Conservation (phyloP, 2,329 filamentous ascomycete genomes). For the Colletotrichum lupini region DNA sequence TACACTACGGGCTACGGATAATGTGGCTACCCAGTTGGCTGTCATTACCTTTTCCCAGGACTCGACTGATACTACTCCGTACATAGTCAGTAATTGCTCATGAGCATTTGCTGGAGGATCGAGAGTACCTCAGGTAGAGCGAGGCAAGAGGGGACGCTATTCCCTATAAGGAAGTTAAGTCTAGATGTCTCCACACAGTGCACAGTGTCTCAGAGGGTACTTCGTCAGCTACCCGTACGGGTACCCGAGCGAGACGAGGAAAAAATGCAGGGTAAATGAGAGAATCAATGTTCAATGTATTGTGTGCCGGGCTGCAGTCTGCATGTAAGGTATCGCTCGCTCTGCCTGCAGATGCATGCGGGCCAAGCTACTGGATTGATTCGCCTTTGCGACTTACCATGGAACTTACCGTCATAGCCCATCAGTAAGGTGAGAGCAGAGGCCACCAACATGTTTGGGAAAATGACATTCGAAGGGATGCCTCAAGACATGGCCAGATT, state of each 20-base stretch:
- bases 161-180: constrained; percentile 17
- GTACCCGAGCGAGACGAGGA: constrained; percentile 19
- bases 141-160: constrained; percentile 7
- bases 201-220: not conserved
- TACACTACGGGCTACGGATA: no score
- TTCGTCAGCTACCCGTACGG: constrained; percentile 25
- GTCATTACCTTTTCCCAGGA: not conserved
- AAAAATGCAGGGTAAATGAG: constrained; percentile 20
- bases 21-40: not conserved
- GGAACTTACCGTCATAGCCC: not conserved
- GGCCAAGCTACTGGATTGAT: not conserved
- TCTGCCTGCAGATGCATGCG: not conserved
- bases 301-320: constrained; percentile 2
- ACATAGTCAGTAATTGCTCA: not conserved
- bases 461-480: constrained; percentile 7
- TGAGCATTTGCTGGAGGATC: not conserved
- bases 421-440: not conserved
- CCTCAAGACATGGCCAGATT: not conserved
- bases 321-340: not conserved
- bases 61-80: not conserved
- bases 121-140: not conserved
- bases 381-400: not conserved
- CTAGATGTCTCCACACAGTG: constrained; percentile 21
- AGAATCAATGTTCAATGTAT: constrained; percentile 18
- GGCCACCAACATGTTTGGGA: constrained; percentile 1